Evolutionary conservation across 148 eudicot genomes (phyloP), one percentile per base, ranked within the genome.

Genomic region (Dianthus caryophyllus): DNA sequence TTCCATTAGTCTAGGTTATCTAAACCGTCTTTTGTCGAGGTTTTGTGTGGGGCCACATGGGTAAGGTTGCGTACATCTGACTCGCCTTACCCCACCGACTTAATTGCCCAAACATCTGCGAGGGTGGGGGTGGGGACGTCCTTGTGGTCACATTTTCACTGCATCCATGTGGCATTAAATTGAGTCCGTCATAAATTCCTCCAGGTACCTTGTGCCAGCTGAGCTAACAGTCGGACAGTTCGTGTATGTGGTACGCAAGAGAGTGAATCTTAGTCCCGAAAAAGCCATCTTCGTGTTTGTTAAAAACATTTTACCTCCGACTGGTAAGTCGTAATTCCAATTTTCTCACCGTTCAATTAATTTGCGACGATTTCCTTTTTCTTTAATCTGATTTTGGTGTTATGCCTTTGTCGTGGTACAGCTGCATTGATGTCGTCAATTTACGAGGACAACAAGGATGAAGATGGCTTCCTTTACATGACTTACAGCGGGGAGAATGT

Each of bases 401-500:
- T 57, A 22, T 65, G 38, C 71, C 54, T 36, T 36, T 26, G 18
- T 69, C 60, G 22, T 60, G 31, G 1, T 26, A 36, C 73, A 87
- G 91, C 80, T 74, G 84, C 81, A 9, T 56, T 86, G 63, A 79
- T 86, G 76, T 82, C 91, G 38, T 72, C 84, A 6, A 73, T 82
- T 27, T 86, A 84, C 18, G 86, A 87, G 61, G 91, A 87, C 9
- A 68, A 87, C 46, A 87, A 84, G 77, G 86, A 87, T 27, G 88
- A 81, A 65, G 90, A 84, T 62, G 91, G 91, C 17, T 86, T 86
- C 73, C 82, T 87, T 12, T 87, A 87, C 69, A 74, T 87, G 74
- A 82, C 83, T 12, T 87, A 84, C 75, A 87, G 88, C 27, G 91
- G 91, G 30, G 91, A 87, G 76, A 87, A 87, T 77, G 86, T 87